Percentiles rank a stretch among this genome's conserved stretches.
Evolutionary conservation across 805 yeast species (phyloP).

Genomic region (Nadsonia fulvescens): DNA sequence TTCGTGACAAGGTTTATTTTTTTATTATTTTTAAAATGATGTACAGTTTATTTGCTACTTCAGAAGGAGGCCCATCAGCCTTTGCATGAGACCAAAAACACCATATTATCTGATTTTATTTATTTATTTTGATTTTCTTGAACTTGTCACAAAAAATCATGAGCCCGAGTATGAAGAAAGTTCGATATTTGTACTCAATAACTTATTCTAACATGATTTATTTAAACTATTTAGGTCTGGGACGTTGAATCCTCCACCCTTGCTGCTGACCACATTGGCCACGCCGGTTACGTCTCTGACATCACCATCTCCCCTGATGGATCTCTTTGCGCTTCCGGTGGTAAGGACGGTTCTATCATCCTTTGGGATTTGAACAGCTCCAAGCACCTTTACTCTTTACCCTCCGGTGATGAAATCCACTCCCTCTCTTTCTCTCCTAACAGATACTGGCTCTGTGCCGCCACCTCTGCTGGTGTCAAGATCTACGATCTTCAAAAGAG

Average conservation of each 20-base stretch:
- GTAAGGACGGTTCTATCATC: slow-evolving; percentile 97
- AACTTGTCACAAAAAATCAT: too few species aligned
- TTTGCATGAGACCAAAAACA: slow-evolving; percentile 95
- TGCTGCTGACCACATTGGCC: slow-evolving; percentile 95
- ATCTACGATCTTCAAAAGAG: slow-evolving; percentile 95
- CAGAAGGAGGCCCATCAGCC: slow-evolving; percentile 46
- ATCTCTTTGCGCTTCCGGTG: slow-evolving; percentile 97
- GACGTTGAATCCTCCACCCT: slow-evolving; percentile 69
- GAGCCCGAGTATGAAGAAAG: too few species aligned
- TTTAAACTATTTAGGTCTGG: slow-evolving; percentile 57
- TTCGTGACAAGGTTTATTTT: too few species aligned
- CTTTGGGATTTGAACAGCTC: slow-evolving; percentile 90
- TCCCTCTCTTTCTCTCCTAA: slow-evolving; percentile 99
- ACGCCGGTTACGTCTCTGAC: slow-evolving; percentile 96
- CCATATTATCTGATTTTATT: slow-evolving; percentile 99
- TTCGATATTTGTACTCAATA: slow-evolving; percentile 2
- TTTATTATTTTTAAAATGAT: slow-evolving; percentile 36
- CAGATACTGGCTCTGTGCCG: slow-evolving; percentile 99
- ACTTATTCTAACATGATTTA: background rate
- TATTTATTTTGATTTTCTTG: too few species aligned
- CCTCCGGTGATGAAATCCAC: slow-evolving; percentile 91
- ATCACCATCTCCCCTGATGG: slow-evolving; percentile 99
- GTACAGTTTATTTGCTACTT: slow-evolving; percentile 95
- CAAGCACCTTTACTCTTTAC: slow-evolving; percentile 78
- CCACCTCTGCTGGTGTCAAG: slow-evolving; percentile 95